Evolutionary conservation across 108 stramenopile genomes (phyloP).

Genomic region (Skeletonema marinoi): DNA sequence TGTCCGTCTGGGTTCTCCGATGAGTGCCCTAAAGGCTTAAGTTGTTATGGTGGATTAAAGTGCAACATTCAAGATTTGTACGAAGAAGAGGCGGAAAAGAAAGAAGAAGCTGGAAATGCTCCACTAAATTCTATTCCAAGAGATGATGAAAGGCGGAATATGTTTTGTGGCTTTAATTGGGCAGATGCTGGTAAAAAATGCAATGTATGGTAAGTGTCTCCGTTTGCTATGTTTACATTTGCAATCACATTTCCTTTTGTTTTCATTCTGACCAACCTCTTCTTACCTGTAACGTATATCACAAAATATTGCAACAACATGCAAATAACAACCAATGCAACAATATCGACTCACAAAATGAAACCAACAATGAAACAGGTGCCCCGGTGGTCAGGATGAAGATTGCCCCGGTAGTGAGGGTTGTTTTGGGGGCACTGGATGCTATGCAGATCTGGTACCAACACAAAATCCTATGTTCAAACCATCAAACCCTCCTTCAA

Average conservation of each 20-base stretch:
- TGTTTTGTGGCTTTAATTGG: constrained; percentile 45
- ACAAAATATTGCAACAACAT: neutral
- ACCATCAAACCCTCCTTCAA: constrained; percentile 27
- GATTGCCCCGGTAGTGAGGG: constrained; percentile 11
- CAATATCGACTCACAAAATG: neutral
- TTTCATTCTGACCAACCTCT: neutral
- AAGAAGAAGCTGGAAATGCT: neutral
- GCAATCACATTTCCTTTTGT: neutral
- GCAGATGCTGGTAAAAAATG: constrained; percentile 27
- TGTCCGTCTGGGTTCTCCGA: constrained; percentile 36
- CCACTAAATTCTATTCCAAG: constrained; percentile 14
- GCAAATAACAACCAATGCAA: neutral
- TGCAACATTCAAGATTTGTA: constrained; percentile 41
- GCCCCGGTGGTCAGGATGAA: constrained; percentile 19
- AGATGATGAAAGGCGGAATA: constrained; percentile 26
- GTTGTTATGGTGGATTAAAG: constrained; percentile 33
- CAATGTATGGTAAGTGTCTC: constrained; percentile 19
- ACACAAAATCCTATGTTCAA: constrained; percentile 12
- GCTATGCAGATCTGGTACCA: constrained; percentile 36
- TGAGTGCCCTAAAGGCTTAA: constrained; percentile 19
- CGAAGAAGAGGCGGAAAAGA: constrained; percentile 2
- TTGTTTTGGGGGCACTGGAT: constrained; percentile 44
- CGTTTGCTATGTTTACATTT: no score
- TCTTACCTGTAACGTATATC: neutral
- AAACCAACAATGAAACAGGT: constrained; percentile 9